Evolutionary conservation across 148 eudicot genomes (phyloP).

Genomic region (Rhododendron williamsianum): DNA sequence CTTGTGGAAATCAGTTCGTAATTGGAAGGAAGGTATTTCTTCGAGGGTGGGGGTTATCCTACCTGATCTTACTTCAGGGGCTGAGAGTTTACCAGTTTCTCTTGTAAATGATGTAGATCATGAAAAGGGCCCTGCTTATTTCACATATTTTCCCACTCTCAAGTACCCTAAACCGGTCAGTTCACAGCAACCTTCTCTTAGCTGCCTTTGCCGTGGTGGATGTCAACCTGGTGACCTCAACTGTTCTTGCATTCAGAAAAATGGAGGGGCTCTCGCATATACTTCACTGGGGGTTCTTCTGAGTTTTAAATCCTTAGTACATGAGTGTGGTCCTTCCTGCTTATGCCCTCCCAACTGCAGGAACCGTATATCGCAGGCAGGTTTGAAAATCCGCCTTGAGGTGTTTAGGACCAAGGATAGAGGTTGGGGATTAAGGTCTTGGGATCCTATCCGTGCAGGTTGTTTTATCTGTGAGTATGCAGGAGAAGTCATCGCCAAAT

Average conservation of each 20-base stretch:
- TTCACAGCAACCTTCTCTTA: conserved; percentile 35
- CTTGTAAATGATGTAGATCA: conserved; percentile 84
- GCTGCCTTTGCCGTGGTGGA: conserved; percentile 60
- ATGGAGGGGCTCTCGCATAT: conserved; percentile 66
- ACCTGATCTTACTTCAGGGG: conserved; percentile 82
- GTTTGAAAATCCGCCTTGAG: conserved; percentile 63
- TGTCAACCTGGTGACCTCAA: conserved; percentile 70
- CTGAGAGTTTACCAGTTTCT: conserved; percentile 60
- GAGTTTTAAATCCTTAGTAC: conserved; percentile 43
- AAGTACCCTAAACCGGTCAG: conserved; percentile 47
- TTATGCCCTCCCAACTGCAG: conserved; percentile 63
- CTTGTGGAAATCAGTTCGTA: conserved; percentile 76
- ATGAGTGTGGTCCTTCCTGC: conserved; percentile 81
- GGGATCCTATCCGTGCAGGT: conserved; percentile 79
- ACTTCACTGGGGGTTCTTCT: conserved; percentile 52
- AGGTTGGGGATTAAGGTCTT: conserved; percentile 87
- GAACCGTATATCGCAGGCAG: conserved; percentile 62
- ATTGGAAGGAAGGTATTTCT: conserved; percentile 62
- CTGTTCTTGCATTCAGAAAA: conserved; percentile 68
- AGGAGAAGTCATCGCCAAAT: conserved; percentile 63
- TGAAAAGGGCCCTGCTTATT: conserved; percentile 85
- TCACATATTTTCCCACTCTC: conserved; percentile 54
- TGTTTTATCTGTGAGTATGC: conserved; percentile 74
- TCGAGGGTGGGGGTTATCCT: conserved; percentile 69
- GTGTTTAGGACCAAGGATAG: conserved; percentile 78